phyloP scores from a whole-genome alignment of 2,329 filamentous ascomycete genomes.

The Aspergillus uvarum region DNA sequence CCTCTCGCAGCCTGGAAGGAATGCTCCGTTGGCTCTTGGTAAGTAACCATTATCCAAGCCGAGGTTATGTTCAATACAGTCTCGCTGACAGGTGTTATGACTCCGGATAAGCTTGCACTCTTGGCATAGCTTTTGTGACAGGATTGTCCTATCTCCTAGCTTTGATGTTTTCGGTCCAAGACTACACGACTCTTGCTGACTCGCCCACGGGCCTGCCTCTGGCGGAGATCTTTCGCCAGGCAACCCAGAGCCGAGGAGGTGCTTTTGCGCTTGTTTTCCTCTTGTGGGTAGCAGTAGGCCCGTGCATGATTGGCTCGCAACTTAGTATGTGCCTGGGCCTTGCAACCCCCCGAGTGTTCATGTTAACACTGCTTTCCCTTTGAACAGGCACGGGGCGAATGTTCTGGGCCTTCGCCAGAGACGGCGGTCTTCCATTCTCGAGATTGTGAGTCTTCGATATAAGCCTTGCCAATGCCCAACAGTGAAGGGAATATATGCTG shows the following conservation, averaged over 20 bases:
- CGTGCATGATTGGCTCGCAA: slow-evolving; percentile 36
- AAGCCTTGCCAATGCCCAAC: background rate
- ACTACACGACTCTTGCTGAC: slow-evolving; percentile 46
- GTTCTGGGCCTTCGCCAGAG: slow-evolving; percentile 60
- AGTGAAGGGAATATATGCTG: background rate
- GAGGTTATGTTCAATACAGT: too few relatives aligned
- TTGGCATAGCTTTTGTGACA: slow-evolving; percentile 53
- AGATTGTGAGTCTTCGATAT: slow-evolving; percentile 18
- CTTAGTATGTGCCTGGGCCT: slow-evolving; percentile 20
- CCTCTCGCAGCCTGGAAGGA: slow-evolving; percentile 27
- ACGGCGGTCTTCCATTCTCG: slow-evolving; percentile 45
- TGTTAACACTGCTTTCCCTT: background rate
- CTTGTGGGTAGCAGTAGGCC: slow-evolving; percentile 34
- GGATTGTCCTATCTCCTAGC: slow-evolving; percentile 51
- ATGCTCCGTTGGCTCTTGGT: slow-evolving; percentile 35
- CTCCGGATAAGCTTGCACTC: slow-evolving; percentile 41
- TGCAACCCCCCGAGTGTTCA: background rate
- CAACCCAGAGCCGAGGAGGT: slow-evolving; percentile 51
- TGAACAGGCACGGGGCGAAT: slow-evolving; percentile 51
- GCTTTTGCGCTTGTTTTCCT: slow-evolving; percentile 53
- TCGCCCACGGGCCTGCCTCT: slow-evolving; percentile 55
- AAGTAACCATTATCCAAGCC: background rate
- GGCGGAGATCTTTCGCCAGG: slow-evolving; percentile 64
- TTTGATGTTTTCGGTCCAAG: slow-evolving; percentile 55
- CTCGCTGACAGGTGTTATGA: background rate